Evolutionary conservation across 345 rosid genomes (phyloP), one percentile per base, ranked within the genome.

Genomic region (Capsella bursapastoris): DNA sequence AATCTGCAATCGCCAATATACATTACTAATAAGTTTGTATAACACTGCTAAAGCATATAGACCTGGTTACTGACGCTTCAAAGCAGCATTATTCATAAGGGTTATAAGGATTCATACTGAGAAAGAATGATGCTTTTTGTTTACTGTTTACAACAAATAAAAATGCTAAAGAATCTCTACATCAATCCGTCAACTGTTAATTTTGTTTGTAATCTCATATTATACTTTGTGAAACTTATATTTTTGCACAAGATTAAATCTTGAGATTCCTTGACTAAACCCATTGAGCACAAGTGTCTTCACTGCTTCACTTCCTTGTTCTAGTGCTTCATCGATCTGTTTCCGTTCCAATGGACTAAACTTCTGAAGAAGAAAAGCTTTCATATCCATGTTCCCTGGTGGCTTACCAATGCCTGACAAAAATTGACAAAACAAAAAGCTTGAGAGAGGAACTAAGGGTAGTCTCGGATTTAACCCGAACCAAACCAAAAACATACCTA

Each of bases 331-430:
- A 75, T 89, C 87, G 7, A 88, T 88, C 95, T 91, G 95, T 62
- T 79, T 76, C 66, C 82, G 83, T 82, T 94, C 97, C 29, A 48
- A 77, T 7, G 84, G 50, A 71, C 96, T 94, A 74, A 94, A 91
- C 70, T 88, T 88, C 78, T 89, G 97, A 43, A 94, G 82, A 72
- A 89, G 97, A 77, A 82, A 94, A 73, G 98, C 97, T 82, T 83
- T 91, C 89, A 89, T 81, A 83, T 94, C 97, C 95, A 94, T 94
- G 44, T 76, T 79, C 53, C 96, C 98, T 7, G 97, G 97, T 68
- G 97, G 93, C 64, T 87, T 88, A 78, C 96, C 96, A 68, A 94
- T 86, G 50, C 98, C 97, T 91, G 81, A 74, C 47, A 65, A 64
- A 38, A 6, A 51, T 25, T 57, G 59, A 58, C 29, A 71, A 32